Evolutionary conservation across 2,329 filamentous ascomycete species (phyloP), one percentile per base, ranked within the genome.

Genomic region (Pseudonectria foliicola): DNA sequence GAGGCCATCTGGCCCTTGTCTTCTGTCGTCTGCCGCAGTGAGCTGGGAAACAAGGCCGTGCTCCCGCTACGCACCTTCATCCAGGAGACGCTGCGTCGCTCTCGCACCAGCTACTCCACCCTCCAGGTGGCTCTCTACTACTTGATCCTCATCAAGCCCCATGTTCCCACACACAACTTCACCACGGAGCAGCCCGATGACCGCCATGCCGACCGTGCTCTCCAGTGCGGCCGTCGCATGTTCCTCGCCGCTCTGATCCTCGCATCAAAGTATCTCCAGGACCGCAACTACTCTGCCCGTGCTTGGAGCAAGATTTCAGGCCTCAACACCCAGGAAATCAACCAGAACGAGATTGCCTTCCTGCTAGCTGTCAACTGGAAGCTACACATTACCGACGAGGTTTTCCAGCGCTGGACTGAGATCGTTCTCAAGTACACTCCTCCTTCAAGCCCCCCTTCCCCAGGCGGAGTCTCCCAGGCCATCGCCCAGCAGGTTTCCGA

Each of bases 251-350:
- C 90, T 31, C 72, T 98, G 42, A 96, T 98, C 47, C 72, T 98
- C 37, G 92, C 92, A 2, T 96, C 92, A 25, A 98, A 98, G 68
- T 98, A 96, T 59, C 70, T 98, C 30, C 92, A 98, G 63, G 92
- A 98, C 59, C 82, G 90, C 49, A 98, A 96, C 65, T 98, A 94
- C 64, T 96, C 92, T 11, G 88, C 92, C 31, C 82, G 90, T 37
- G 92, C 92, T 27, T 98, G 92, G 92, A 96, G 90, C 62, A 96
- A 95, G 70, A 98, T 98, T 50, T 96, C 92, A 13, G 92, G 92
- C n/a, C 71, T 98, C 38, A 87, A 85, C 57, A 89, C 88, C 4
- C 70, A 77, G 37, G 92, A 98, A 64, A 96, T 98, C 62, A 96
- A 96, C 63, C 83, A 88, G 55, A 96, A 96, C 60, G 92, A 98